phyloP scores from a whole-genome alignment of 352 stramenopile species.

The Saprolegnia diclina region DNA sequence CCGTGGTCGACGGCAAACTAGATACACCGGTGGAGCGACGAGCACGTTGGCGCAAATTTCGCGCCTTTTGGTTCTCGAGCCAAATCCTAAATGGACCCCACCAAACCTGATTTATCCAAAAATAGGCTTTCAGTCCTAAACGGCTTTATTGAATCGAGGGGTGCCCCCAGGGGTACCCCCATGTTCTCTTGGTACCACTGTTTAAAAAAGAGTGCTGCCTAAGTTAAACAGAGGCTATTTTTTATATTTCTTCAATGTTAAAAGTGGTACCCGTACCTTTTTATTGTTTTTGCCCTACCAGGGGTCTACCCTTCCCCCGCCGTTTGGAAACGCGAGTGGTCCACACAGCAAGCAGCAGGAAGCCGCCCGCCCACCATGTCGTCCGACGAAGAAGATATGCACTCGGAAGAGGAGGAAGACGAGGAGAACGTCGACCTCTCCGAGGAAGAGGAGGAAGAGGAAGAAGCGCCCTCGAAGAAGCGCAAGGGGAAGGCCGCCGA shows the following conservation, averaged over 20 bases:
- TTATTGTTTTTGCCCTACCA: not conserved
- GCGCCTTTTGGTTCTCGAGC: too few species aligned
- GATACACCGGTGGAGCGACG: too few species aligned
- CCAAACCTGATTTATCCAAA: too few species aligned
- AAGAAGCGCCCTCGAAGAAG: slow-evolving; percentile 61
- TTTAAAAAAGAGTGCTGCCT: too few species aligned
- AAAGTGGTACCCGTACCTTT: not conserved
- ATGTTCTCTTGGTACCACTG: too few species aligned
- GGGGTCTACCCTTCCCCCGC: not conserved
- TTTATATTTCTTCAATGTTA: not conserved
- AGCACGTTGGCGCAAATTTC: too few species aligned
- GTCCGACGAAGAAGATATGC: slow-evolving; percentile 79
- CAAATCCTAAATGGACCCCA: too few species aligned
- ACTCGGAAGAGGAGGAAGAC: slow-evolving; percentile 52
- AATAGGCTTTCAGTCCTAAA: too few species aligned
- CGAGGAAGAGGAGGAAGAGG: slow-evolving; percentile 60
- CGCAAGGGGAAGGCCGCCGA: slow-evolving; percentile 49
- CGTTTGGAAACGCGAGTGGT: slow-evolving; percentile 1
- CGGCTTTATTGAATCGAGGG: too few species aligned
- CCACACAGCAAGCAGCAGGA: slow-evolving; percentile 9
- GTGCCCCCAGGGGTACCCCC: too few species aligned
- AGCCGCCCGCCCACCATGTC: slow-evolving; percentile 44
- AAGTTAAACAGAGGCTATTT: too few species aligned
- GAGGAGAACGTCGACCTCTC: slow-evolving; percentile 79
- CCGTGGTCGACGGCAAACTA: too few species aligned